Base-by-base conservation (phyloP, 2,329 filamentous ascomycete species). In the Aspergillus candidus region DNA sequence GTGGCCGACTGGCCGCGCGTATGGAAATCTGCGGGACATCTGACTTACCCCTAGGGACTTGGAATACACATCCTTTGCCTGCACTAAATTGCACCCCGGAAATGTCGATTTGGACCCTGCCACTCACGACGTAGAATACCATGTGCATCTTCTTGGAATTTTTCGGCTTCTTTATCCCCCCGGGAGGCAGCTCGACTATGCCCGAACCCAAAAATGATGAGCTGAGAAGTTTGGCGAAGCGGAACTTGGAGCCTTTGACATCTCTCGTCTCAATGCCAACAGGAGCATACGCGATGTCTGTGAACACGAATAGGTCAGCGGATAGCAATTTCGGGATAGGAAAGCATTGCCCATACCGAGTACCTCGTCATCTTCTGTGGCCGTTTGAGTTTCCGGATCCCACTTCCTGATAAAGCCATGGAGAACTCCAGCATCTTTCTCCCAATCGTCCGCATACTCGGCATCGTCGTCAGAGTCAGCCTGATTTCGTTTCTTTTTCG, bases 81-180 rank as follows among this genome's bases (percentile, higher is more conserved):
- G 95, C 89, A 44, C 84, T 82, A 63, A 98, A 97, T 46, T 67
- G 65, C 6, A 71, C 63, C 4, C 66, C 67, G 6, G 64, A 66
- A 11, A 71, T 86, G 22, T 81, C 85, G 14, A 95, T 90, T 52
- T 82, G 75, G 14, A 96, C 88, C 52, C 85, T 82, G 15, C 93
- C 93, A 35, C 79, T 78, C 55, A 88, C 84, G 27, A 98, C 85
- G 57, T 94, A 96, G 66, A 97, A 97, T 1, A 86, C 83, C 84
- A 98, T 93, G 62, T 96, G 89, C 88, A 96, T 97, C 71, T 86
- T 90, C 50, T 91, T 79, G 31, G 86, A 86, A 67, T 96, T 97
- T 75, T 97, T 97, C 38, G 84, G 80, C 55, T 83, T 81, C 73
- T 98, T 98, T 61, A 86, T 80, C 29, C 86, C 82, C 2, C 85